A percentile compares a stretch with the other conserved stretches of the same genome.
These are phyloP conservation scores for Cytospora schulzeri DNA, from an alignment of 2,329 filamentous ascomycete species.

Conservation along the genomic window DNA sequence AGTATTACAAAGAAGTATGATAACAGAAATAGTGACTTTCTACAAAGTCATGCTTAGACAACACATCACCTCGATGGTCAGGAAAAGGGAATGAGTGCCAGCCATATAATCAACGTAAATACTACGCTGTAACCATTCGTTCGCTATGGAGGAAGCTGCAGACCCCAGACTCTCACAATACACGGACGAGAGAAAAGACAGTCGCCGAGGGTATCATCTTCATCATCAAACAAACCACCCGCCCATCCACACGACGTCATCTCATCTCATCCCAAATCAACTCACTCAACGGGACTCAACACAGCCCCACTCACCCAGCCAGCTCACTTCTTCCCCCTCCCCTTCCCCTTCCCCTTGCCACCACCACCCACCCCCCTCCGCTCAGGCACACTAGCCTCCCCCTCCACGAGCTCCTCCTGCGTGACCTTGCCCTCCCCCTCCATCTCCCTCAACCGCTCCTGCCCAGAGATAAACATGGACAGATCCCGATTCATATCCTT, in stretches of 20 bases:
- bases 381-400: slow-evolving; percentile 68
- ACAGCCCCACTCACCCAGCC: no score
- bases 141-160: neutral
- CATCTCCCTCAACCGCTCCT: slow-evolving; percentile 76
- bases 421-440: slow-evolving; percentile 60
- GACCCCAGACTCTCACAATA: neutral
- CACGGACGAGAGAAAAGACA: neutral
- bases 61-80: neutral
- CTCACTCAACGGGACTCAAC: no score
- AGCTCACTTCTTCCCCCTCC: slow-evolving; percentile 52
- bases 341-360: slow-evolving; percentile 54
- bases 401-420: slow-evolving; percentile 74
- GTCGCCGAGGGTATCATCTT: neutral
- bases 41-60: neutral
- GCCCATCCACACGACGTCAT: neutral
- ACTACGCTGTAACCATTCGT: neutral
- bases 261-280: neutral
- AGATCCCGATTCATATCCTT: slow-evolving; percentile 86
- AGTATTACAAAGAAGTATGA: no score
- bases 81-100: neutral
- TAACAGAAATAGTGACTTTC: no score
- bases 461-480: slow-evolving; percentile 82
- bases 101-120: neutral
- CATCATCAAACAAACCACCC: neutral
- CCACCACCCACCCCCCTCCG: slow-evolving; percentile 41